phyloP scores from a whole-genome alignment of 352 stramenopile genomes.

The Phytophthora litchii region DNA sequence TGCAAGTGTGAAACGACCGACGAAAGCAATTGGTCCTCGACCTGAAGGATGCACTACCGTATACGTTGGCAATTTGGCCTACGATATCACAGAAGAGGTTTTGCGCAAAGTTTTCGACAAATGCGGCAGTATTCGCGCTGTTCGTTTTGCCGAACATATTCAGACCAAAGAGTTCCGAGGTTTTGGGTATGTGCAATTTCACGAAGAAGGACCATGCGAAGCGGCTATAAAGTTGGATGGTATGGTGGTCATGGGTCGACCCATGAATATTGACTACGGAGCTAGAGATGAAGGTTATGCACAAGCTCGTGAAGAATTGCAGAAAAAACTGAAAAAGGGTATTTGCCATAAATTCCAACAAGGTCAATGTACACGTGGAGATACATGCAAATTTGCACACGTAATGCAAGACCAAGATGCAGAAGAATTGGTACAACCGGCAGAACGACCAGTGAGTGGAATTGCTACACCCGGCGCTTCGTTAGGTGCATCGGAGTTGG shows the following conservation, averaged over 20 bases:
- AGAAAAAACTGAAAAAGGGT: constrained; percentile 80
- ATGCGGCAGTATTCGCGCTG: constrained; percentile 77
- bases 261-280: constrained; percentile 87
- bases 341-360: constrained; percentile 78
- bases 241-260: constrained; percentile 83
- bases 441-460: constrained; percentile 36
- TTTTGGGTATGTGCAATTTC: constrained; percentile 94
- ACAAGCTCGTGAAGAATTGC: constrained; percentile 70
- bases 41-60: constrained; percentile 91
- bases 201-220: constrained; percentile 88
- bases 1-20: constrained; percentile 20
- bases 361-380: constrained; percentile 60
- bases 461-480: constrained; percentile 31
- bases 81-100: constrained; percentile 92
- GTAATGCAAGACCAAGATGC: constrained; percentile 64
- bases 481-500: constrained; percentile 18
- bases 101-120: constrained; percentile 82
- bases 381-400: constrained; percentile 79
- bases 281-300: constrained; percentile 68
- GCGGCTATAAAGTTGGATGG: constrained; percentile 81
- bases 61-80: constrained; percentile 97
- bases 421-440: constrained; percentile 48
- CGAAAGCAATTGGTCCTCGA: constrained; percentile 64
- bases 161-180: constrained; percentile 87
- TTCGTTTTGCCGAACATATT: constrained; percentile 87